Conservation (phyloP, 345 rosid genomes). For the Rhodamnia argentea region DNA sequence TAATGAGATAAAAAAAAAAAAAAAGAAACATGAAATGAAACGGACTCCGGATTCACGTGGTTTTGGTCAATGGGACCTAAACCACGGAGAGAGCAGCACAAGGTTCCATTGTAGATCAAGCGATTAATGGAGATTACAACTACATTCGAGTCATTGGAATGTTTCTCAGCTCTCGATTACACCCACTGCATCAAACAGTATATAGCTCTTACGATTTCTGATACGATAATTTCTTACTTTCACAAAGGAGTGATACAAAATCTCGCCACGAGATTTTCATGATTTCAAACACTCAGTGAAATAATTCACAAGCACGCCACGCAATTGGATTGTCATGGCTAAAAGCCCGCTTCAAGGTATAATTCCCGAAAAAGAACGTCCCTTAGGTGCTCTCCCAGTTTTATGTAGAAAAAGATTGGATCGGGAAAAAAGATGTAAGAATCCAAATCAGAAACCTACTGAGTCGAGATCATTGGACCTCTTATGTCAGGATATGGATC, state of each 20-base stretch:
- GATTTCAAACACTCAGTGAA: not conserved
- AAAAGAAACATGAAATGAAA: not conserved
- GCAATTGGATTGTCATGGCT: not conserved
- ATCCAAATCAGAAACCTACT: not conserved
- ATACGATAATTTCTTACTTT: not conserved
- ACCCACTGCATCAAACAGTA: not conserved
- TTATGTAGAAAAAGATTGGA: not conserved
- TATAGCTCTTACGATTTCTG: not conserved
- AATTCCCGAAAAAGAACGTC: not conserved
- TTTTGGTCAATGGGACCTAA: not conserved
- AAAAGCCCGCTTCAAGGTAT: not conserved
- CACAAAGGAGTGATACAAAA: not conserved
- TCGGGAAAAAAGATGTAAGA: not conserved
- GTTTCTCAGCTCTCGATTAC: not conserved
- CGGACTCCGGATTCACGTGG: rapidly evolving
- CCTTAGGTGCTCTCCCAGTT: not conserved
- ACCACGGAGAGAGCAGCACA: not conserved
- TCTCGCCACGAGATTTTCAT: not conserved
- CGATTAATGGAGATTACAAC: not conserved
- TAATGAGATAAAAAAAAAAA: not conserved
- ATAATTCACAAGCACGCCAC: not conserved
- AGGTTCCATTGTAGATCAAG: not conserved
- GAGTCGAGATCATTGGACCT: not conserved
- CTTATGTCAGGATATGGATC: no score
- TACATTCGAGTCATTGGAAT: not conserved